These are phyloP conservation scores for Mycena pura DNA, from an alignment of 768 basidiomycete species.

Conservation along the genomic window DNA sequence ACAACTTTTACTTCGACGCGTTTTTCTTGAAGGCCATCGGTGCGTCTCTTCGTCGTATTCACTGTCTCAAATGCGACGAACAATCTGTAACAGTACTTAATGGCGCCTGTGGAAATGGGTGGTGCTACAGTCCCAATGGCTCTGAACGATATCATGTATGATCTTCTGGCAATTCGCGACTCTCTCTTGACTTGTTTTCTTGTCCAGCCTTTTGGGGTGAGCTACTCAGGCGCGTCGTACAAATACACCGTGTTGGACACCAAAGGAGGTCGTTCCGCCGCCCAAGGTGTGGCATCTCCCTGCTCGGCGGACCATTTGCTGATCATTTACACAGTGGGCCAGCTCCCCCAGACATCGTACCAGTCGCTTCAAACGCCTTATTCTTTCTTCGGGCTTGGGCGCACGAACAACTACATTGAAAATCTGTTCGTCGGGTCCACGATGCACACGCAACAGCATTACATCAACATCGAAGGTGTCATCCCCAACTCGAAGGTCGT, in stretches of 20 bases:
- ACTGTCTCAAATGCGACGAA: background rate
- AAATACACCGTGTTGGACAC: conserved; percentile 98
- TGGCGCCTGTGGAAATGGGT: conserved; percentile 87
- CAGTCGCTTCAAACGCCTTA: conserved; percentile 91
- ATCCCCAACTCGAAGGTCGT: conserved; percentile 97
- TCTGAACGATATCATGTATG: conserved; percentile 77
- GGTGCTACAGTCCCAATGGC: conserved; percentile 69
- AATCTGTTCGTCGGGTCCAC: conserved; percentile 97
- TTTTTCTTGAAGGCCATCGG: conserved; percentile 98
- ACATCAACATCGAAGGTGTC: conserved; percentile 93
- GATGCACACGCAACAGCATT: conserved; percentile 71
- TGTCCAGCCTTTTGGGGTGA: conserved; percentile 87
- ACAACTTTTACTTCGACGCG: conserved; percentile 98
- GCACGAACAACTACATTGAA: conserved; percentile 99
- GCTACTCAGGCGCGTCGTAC: conserved; percentile 93
- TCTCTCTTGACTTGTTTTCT: conserved; percentile 1
- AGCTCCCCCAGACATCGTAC: conserved; percentile 93
- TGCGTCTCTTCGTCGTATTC: conserved; percentile 42
- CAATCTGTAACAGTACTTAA: conserved; percentile 71
- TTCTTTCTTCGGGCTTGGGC: conserved; percentile 93
- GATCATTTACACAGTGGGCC: conserved; percentile 66
- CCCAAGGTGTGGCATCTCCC: conserved; percentile 67
- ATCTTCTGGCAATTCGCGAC: background rate
- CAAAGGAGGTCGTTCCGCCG: conserved; percentile 84
- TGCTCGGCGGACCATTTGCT: background rate